Evolutionary conservation across 805 yeast species (phyloP), one percentile per base, ranked within the genome.

Genomic region (Ogataea henricii): DNA sequence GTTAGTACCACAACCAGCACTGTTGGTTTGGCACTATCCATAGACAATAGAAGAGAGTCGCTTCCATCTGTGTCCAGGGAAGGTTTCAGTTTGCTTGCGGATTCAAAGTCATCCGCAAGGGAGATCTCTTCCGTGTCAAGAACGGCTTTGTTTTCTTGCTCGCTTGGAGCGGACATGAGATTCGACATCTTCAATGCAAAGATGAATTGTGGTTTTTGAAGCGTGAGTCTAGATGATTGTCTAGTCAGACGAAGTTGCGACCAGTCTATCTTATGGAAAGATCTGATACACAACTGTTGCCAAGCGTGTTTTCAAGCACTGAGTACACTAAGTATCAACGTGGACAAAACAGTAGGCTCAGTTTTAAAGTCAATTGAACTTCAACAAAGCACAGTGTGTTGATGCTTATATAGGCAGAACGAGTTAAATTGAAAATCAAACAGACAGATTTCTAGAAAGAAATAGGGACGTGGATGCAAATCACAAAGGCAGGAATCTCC

Each of bases 1-100:
- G 96, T 87, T 44, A 90, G 68, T 22, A 79, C 68, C 20, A 89
- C 70, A 42, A 90, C 89, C 59, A 87, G 68, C 6, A 73, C 67
- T 9, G 94, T 76, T 3, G 88, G 83, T 48, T 69, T 75, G 10
- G 77, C 74, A 57, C 75, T 74, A 46, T 69, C 68, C 65, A 79
- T 55, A 10, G 53, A 14, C 12, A 43, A 14, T 13, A 47, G 21
- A 38, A 43, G 30, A 7, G 48, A 38, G 9, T 41, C 22, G 18
- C 48, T 47, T 20, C 40, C 47, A 32, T 45, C 52, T 6, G 33
- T 45, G 10, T 38, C 43, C 29, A 29, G 33, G 12, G 38, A 13
- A 7, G 47, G 39, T 33, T 44, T 42, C 40, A 39, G 16, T 10
- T 27, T 35, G 26, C 22, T 30, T 16, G 22, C 27, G 4, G 47